Evolutionary conservation across 2,329 filamentous ascomycete species (phyloP), one percentile per base, ranked within the genome.

Genomic region (Colletotrichum sp.): DNA sequence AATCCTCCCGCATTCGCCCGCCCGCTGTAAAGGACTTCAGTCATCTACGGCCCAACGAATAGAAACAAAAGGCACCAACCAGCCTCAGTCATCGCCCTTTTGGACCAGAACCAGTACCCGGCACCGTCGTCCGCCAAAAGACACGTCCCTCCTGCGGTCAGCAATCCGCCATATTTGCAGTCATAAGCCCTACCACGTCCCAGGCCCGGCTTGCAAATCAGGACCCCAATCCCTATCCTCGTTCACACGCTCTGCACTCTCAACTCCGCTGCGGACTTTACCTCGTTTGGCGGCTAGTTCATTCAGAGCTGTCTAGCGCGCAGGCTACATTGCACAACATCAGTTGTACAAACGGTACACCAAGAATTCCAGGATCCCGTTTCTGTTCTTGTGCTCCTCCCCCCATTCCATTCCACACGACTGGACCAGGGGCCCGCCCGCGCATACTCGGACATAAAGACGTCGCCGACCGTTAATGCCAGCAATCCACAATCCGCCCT

Each of bases 401-500:
- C n/a, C 43, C 59, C 39, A 64, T 48, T 8, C 28, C 70, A 60
- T 36, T 48, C 66, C 64, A 59, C 59, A 67, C 71, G 9, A 59
- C 63, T 67, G 64, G 61, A 55, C 36, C 34, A 24, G 59, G 67
- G 67, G 66, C 55, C 67, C 66, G 72, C 67, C 74, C 74, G 71
- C 80, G 74, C 78, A 78, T 43, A 63, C 83, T 86, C 85, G 85
- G 84, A 86, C 84, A 86, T 85, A 86, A 85, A 82, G 78, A 84
- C 79, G 80, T 80, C 78, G 81, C 83, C 83, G 83, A 84, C 79
- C 64, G 72, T 77, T 83, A 74, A 66, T 72, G 63, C 77, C 79
- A 78, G 69, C 61, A 70, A 70, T 43, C 64, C 65, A 61, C 52
- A 30, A 48, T 55, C 60, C 63, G 71, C 60, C 39, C 73, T 43